Evolutionary conservation across 192 early-diverging fungal species (phyloP), one percentile per base, ranked within the genome.

Genomic region (Coemansia sp.): DNA sequence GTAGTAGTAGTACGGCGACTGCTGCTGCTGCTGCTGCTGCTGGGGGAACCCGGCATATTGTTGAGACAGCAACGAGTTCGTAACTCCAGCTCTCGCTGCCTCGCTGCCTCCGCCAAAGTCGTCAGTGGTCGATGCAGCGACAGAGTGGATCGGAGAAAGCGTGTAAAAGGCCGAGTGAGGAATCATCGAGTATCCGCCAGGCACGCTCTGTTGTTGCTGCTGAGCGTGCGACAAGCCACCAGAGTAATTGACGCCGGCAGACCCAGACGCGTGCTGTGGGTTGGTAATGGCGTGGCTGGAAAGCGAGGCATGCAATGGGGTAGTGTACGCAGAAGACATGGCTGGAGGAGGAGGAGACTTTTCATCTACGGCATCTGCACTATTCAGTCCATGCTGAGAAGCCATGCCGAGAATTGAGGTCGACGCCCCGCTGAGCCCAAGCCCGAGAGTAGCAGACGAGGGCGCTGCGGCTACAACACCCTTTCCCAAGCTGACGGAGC

Each of bases 401-500:
- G 50, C 35, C 31, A 57, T 31, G 40, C 31, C 40, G 36, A 36
- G 27, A 35, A 42, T 42, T n/a, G 68, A 39, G 5, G 62, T 56
- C 50, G 74, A 67, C 17, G 79, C 74, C 31, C 74, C 79, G 62
- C 79, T 74, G 19, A 81, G 68, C 3, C 79, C 79, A 64, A 75
- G 73, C 1, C 67, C 70, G 16, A 71, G 60, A 57, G 68, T 53
- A 41, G 64, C 45, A 56, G 66, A 6, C 13, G 62, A 27, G 29
- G 72, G 41, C 19, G 64, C 60, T 48, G 67, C 48, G 10, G 62
- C 34, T 1, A n/a, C 36, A 45, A 67, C 27, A 21, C 46, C 34
- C 57, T 81, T 81, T 33, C 78, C 74, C 64, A 81, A 53, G 53
- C 78, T 81, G 50, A 75, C 70, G 6, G 78, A 81, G 64, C 78